Evolutionary conservation across 805 yeast species (phyloP).

Genomic region (Starmera pachycereana): DNA sequence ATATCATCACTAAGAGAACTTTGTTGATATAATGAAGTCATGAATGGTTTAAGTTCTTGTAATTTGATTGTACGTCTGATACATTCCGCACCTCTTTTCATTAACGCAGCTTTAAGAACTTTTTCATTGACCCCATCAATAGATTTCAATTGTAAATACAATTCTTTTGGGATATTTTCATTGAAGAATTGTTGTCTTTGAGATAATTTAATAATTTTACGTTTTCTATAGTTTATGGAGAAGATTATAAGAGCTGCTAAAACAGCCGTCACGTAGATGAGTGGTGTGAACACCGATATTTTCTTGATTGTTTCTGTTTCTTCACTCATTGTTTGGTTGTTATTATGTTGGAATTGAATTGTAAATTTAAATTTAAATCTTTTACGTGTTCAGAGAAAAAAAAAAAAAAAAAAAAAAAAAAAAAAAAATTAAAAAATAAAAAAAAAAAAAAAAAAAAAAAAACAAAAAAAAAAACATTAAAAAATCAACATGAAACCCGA

Average conservation of each 20-base stretch:
- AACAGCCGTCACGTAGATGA: slow-evolving; percentile 63
- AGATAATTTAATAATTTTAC: slow-evolving; percentile 36
- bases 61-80: slow-evolving; percentile 74
- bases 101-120: slow-evolving; percentile 57
- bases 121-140: slow-evolving; percentile 56
- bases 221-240: slow-evolving; percentile 58
- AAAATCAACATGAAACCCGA: too few species aligned
- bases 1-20: slow-evolving; percentile 91
- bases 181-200: slow-evolving; percentile 65
- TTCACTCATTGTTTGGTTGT: not conserved
- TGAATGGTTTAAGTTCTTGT: slow-evolving; percentile 65
- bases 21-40: slow-evolving; percentile 65
- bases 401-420: too few species aligned
- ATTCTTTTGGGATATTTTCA: slow-evolving; percentile 52
- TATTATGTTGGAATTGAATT: too few species aligned
- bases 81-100: slow-evolving; percentile 77
- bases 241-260: slow-evolving; percentile 58
- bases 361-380: too few species aligned
- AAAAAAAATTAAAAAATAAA: too few species aligned
- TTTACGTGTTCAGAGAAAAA: too few species aligned
- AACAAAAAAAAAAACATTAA: too few species aligned
- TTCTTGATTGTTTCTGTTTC: slow-evolving; percentile 3
- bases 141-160: slow-evolving; percentile 50
- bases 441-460: too few species aligned
- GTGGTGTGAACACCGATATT: slow-evolving; percentile 58